Evolutionary conservation across 768 basidiomycete genomes (phyloP), one percentile per base, ranked within the genome.

Genomic region (Rhodotorula graminis): DNA sequence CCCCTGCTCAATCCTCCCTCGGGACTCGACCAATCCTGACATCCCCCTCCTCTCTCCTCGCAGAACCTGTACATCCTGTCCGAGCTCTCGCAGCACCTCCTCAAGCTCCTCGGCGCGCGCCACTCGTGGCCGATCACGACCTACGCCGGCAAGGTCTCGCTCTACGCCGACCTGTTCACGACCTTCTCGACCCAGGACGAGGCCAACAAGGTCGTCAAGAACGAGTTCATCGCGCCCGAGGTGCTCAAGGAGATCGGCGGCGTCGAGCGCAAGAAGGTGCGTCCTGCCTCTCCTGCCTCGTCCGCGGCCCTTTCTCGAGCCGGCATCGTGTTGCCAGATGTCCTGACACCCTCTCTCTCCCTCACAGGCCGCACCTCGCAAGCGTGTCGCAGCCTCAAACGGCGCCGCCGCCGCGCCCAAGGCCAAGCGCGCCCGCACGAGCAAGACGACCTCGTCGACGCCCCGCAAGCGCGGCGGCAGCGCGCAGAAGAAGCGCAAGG

Each of bases 41-140:
- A 0, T 40, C 25, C 44, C 15, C 15, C 0, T 1, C 29, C 42
- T 23, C 19, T 8, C 47, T 47, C 8, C 58, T 7, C 21, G 23
- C 40, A 75, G 94, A 90, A 92, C 80, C 83, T 99, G 53, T 98
- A 96, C 78, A 85, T 87, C 16, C 84, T 92, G 69, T 88, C 90
- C 75, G 96, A 99, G 77, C 84, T 98, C 15, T 89, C 95, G 0
- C 92, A 96, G 81, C 87, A 91, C 76, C 82, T 96, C 47, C 89
- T 97, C 81, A 90, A 88, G 77, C 82, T 84, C 1, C 85, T 86
- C n/a, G 85, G 88, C 1, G 83, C 87, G 47, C 67, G 81, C 23
- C 86, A 89, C 69, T 84, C 85, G 7, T 97, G 94, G 92, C 85
- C 84, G 8, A 82, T 97, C 7, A 83, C 87, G 65, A 89, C 87